Evolutionary conservation across 2,329 filamentous ascomycete species (phyloP).

Genomic region (Helotiales sp.): DNA sequence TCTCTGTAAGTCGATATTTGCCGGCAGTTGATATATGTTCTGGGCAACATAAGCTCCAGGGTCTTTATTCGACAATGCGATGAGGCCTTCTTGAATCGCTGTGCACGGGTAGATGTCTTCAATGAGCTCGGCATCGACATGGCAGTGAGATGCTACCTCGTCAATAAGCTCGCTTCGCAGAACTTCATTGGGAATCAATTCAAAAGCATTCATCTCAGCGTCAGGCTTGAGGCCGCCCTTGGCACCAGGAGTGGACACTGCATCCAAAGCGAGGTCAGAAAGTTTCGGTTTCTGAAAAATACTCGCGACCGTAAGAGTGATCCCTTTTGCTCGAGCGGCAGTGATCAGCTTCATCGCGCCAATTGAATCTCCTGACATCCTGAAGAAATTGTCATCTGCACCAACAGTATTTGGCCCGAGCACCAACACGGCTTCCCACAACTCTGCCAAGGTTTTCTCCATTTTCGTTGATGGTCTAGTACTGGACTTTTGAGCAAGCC

Average conservation of each 20-base stretch:
- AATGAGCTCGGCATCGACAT: constrained; percentile 21
- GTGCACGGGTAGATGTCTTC: constrained; percentile 47
- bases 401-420: neutral
- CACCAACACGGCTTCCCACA: neutral
- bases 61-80: constrained; percentile 44
- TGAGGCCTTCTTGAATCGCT: constrained; percentile 45
- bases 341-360: neutral
- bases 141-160: constrained; percentile 1
- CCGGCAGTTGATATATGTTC: constrained; percentile 29
- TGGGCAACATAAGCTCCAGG: constrained; percentile 45
- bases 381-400: neutral
- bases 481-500: neutral
- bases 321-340: constrained; percentile 32
- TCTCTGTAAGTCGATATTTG: constrained; percentile 25
- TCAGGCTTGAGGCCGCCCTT: neutral
- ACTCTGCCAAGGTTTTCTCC: neutral
- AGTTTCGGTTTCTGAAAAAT: constrained; percentile 50
- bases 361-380: neutral
- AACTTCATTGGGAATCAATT: neutral
- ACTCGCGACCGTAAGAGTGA: constrained; percentile 47
- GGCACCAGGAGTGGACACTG: neutral
- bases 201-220: neutral
- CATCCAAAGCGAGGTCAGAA: constrained; percentile 45
- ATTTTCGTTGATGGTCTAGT: neutral
- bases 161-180: neutral